phyloP scores from a whole-genome alignment of 2,329 filamentous ascomycete genomes.

The Pseudogymnoascus sp. region DNA sequence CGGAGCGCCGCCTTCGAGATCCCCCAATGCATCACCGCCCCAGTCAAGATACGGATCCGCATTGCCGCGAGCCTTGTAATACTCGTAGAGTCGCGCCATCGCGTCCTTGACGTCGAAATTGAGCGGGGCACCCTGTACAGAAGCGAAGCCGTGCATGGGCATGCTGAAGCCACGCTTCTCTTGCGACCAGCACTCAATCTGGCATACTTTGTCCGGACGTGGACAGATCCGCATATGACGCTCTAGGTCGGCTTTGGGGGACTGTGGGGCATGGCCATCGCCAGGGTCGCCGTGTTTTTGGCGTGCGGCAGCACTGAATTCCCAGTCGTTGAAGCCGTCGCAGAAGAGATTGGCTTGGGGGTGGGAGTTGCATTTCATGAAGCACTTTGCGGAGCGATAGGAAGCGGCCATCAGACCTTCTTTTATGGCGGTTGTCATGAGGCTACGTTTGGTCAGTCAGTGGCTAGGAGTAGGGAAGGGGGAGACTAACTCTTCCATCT shows the following conservation, averaged over 20 bases:
- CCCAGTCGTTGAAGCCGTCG: constrained; percentile 4
- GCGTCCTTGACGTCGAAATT: not conserved
- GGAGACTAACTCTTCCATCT: constrained; percentile 1
- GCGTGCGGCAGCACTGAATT: not conserved
- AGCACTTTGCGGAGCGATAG: not conserved
- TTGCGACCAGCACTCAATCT: constrained; percentile 8
- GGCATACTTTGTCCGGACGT: constrained; percentile 8
- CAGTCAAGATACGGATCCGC: not conserved
- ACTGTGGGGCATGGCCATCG: not conserved
- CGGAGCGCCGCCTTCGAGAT: not conserved
- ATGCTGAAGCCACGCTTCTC: constrained; percentile 6
- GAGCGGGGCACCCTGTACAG: not conserved
- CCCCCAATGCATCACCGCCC: not conserved
- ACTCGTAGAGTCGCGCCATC: not conserved
- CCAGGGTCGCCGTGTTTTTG: not conserved
- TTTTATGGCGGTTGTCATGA: constrained; percentile 5
- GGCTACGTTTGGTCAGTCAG: not conserved
- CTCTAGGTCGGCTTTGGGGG: not conserved
- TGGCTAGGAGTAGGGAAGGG: too few species aligned
- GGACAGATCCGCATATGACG: not conserved
- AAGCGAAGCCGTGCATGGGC: not conserved
- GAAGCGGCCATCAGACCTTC: constrained; percentile 6
- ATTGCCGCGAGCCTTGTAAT: not conserved
- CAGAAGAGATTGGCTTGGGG: constrained; percentile 1
- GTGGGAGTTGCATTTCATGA: constrained; percentile 6